Evolutionary conservation across 2,329 filamentous ascomycete species (phyloP).

Genomic region (Trichophyton benhamiae): DNA sequence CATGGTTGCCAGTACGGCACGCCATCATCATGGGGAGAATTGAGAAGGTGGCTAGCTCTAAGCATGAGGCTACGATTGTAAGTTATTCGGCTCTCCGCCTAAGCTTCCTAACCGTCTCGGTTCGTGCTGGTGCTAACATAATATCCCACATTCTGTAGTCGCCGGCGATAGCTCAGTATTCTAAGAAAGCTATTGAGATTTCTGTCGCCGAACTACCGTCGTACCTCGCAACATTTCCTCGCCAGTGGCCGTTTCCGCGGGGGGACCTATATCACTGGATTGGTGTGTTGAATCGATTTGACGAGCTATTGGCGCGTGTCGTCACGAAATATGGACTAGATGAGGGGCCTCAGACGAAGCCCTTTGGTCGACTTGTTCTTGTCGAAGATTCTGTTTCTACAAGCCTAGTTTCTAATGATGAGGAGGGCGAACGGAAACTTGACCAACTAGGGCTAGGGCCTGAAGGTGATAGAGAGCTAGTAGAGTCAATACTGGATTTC

Average conservation of each 20-base stretch:
- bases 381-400: conserved; percentile 41
- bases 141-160: conserved; percentile 46
- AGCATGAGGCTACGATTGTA: conserved; percentile 41
- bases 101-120: neutral
- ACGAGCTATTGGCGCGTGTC: conserved; percentile 72
- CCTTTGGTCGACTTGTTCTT: conserved; percentile 46
- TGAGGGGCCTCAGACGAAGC: conserved; percentile 64
- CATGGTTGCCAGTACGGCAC: conserved; percentile 28
- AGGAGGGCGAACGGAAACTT: conserved; percentile 44
- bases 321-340: conserved; percentile 68
- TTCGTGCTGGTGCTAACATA: conserved; percentile 18
- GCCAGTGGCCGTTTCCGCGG: conserved; percentile 85
- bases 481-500: conserved; percentile 72
- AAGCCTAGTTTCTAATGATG: conserved; percentile 45
- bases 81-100: conserved; percentile 15
- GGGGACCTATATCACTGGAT: conserved; percentile 99
- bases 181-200: conserved; percentile 54
- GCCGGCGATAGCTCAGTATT: conserved; percentile 72
- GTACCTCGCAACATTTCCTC: conserved; percentile 68
- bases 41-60: conserved; percentile 41
- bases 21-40: conserved; percentile 39
- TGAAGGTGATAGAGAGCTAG: conserved; percentile 68
- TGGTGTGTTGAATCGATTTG: conserved; percentile 81
- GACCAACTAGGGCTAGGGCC: conserved; percentile 49
- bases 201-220: conserved; percentile 65